phyloP scores from a whole-genome alignment of 2,329 filamentous ascomycete species.

The Fusarium duplospermum region DNA sequence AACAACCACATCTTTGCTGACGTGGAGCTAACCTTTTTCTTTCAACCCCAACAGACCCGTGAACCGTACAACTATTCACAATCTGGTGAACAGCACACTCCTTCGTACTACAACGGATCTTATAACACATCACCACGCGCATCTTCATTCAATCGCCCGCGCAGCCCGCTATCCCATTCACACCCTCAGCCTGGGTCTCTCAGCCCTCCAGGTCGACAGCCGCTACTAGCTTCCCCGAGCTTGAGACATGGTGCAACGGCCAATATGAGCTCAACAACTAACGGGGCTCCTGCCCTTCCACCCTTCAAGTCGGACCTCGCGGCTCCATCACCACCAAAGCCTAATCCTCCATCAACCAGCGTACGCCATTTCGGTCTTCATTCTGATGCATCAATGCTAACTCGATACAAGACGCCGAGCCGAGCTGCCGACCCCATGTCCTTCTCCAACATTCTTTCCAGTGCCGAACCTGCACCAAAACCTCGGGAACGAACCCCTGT shows the following conservation, averaged over 20 bases:
- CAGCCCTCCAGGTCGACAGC: slow-evolving; percentile 56
- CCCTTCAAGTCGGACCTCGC: slow-evolving; percentile 55
- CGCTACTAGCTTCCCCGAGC: slow-evolving; percentile 61
- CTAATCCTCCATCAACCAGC: slow-evolving; percentile 51
- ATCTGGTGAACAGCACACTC: slow-evolving; percentile 55
- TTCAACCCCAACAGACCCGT: slow-evolving; percentile 54
- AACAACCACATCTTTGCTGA: slow-evolving; percentile 40
- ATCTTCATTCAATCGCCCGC: slow-evolving; percentile 55
- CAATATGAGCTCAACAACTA: slow-evolving; percentile 53
- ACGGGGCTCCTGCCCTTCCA: slow-evolving; percentile 54
- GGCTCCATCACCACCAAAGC: slow-evolving; percentile 54
- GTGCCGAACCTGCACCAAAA: slow-evolving; percentile 73
- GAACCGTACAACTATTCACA: slow-evolving; percentile 63
- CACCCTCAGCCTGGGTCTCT: slow-evolving; percentile 58
- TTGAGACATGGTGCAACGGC: slow-evolving; percentile 57
- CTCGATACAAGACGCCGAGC: slow-evolving; percentile 68
- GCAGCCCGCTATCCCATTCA: slow-evolving; percentile 63
- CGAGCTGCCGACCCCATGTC: slow-evolving; percentile 91
- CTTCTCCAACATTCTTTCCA: slow-evolving; percentile 93
- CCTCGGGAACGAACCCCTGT: slow-evolving; percentile 61
- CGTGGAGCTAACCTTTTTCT: slow-evolving; percentile 43
- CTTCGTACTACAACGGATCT: slow-evolving; percentile 61
- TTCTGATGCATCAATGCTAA: slow-evolving; percentile 25
- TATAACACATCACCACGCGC: slow-evolving; percentile 61
- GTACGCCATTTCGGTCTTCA: slow-evolving; percentile 45